phyloP scores from a whole-genome alignment of 1,139 yeast species.

The Spencermartinsiella ligniputridi region DNA sequence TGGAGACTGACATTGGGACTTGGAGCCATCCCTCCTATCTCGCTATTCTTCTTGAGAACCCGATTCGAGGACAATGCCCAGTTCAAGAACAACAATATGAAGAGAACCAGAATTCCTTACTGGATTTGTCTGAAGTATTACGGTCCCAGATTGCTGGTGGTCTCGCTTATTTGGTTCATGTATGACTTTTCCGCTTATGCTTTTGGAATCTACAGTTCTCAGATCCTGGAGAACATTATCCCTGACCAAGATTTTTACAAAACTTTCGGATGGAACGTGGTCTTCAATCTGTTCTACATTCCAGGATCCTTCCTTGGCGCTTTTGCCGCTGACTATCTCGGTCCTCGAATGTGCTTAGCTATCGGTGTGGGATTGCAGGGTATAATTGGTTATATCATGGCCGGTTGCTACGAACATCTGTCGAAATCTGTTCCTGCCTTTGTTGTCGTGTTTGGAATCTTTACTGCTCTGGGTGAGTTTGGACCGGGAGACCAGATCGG shows the following conservation, averaged over 20 bases:
- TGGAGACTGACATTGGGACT: constrained; percentile 88
- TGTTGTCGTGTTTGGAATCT: constrained; percentile 80
- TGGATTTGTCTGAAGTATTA: constrained; percentile 66
- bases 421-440: constrained; percentile 65
- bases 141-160: constrained; percentile 70
- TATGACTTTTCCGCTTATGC: constrained; percentile 85
- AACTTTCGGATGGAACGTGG: constrained; percentile 88
- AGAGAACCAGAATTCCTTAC: constrained; percentile 61
- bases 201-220: constrained; percentile 76
- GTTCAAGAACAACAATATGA: constrained; percentile 66
- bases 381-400: constrained; percentile 75
- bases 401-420: constrained; percentile 58
- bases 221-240: constrained; percentile 50
- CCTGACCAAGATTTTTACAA: constrained; percentile 60
- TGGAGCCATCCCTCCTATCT: constrained; percentile 84
- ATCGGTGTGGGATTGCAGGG: constrained; percentile 69
- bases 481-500: constrained; percentile 94
- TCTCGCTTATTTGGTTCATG: constrained; percentile 78
- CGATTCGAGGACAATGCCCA: constrained; percentile 67
- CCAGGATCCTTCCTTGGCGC: constrained; percentile 91
- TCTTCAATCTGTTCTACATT: constrained; percentile 76
- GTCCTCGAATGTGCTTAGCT: constrained; percentile 74
- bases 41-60: constrained; percentile 68
- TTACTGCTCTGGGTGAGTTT: constrained; percentile 80
- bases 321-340: constrained; percentile 67